Percentiles rank a stretch among this genome's conserved stretches.
Evolutionary conservation across 2,329 filamentous ascomycete genomes (phyloP).

Genomic region (Chaetomium sp.): DNA sequence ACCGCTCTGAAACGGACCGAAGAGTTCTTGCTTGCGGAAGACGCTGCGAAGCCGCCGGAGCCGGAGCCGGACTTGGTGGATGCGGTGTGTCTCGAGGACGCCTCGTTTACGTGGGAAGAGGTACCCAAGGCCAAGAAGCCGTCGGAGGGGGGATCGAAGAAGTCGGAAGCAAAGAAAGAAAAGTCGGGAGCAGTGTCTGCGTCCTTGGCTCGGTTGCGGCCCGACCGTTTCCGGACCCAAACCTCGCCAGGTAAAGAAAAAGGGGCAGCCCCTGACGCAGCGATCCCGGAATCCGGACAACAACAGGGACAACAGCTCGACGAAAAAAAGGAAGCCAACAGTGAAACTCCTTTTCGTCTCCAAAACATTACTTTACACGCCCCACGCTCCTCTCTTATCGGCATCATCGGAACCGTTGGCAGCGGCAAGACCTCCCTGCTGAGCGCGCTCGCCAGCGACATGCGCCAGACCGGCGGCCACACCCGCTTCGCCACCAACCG

Average conservation of each 20-base stretch:
- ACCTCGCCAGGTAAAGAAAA: no score
- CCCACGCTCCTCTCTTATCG: conserved; percentile 69
- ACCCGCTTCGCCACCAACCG: conserved; percentile 70
- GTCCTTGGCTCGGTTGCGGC: no score
- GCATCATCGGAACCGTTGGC: conserved; percentile 82
- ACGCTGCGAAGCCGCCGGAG: conserved; percentile 65
- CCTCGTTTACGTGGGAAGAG: conserved; percentile 83
- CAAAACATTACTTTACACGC: conserved; percentile 61
- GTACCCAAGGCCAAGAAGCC: conserved; percentile 41
- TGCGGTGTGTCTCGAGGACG: conserved; percentile 64
- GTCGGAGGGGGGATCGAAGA: conserved; percentile 23
- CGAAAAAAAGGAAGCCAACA: no score
- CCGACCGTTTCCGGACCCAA: no score
- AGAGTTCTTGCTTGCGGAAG: conserved; percentile 81
- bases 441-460: conserved; percentile 84
- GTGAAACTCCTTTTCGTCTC: conserved; percentile 62
- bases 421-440: conserved; percentile 88
- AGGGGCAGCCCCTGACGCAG: no score
- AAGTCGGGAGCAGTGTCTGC: conserved; percentile 38
- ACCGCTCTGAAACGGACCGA: conserved; percentile 79
- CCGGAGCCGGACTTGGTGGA: conserved; percentile 51
- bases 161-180: conserved; percentile 50
- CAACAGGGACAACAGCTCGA: no score
- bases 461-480: conserved; percentile 73
- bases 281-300: no score